Percentiles rank a stretch among this genome's conserved stretches.
These are phyloP conservation scores for Nothophytophthora sp. DNA, from an alignment of 352 stramenopile species.

Conservation along the genomic window DNA sequence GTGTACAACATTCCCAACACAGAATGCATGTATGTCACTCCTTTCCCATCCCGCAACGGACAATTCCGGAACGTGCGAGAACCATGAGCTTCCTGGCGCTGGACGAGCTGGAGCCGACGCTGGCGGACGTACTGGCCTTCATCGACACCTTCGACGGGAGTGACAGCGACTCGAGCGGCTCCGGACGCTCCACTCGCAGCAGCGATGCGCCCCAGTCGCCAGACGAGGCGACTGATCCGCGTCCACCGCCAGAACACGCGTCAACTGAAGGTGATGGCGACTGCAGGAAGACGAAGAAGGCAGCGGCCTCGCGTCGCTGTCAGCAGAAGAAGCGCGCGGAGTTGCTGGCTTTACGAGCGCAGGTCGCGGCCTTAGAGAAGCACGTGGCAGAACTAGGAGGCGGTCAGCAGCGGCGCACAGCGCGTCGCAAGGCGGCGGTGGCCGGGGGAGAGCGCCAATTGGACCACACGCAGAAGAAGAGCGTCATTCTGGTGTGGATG, in stretches of 20 bases:
- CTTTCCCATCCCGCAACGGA: too few relatives aligned
- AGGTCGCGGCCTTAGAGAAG: constrained; percentile 12
- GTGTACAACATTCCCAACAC: too few relatives aligned
- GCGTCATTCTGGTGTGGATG: neutral
- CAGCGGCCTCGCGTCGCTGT: constrained; percentile 18
- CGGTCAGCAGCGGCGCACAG: neutral
- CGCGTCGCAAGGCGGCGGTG: neutral
- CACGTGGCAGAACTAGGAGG: constrained; percentile 7
- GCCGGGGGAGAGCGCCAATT: neutral
- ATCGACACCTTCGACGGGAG: neutral
- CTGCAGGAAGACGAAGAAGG: constrained; percentile 22
- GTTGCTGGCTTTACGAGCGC: constrained; percentile 15
- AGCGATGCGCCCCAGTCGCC: too few relatives aligned
- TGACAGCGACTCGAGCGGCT: too few relatives aligned
- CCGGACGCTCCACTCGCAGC: too few relatives aligned
- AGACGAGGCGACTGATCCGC: too few relatives aligned
- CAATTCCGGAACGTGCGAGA: too few relatives aligned
- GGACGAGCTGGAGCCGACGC: neutral
- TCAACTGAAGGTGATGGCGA: too few relatives aligned
- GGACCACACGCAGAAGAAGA: constrained; percentile 8
- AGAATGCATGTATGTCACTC: too few relatives aligned
- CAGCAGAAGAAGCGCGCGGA: constrained; percentile 29
- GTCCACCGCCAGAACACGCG: too few relatives aligned
- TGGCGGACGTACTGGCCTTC: neutral
- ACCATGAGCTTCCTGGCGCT: too few relatives aligned